phyloP scores from a whole-genome alignment of 805 yeast genomes.

The Candida boidinii region DNA sequence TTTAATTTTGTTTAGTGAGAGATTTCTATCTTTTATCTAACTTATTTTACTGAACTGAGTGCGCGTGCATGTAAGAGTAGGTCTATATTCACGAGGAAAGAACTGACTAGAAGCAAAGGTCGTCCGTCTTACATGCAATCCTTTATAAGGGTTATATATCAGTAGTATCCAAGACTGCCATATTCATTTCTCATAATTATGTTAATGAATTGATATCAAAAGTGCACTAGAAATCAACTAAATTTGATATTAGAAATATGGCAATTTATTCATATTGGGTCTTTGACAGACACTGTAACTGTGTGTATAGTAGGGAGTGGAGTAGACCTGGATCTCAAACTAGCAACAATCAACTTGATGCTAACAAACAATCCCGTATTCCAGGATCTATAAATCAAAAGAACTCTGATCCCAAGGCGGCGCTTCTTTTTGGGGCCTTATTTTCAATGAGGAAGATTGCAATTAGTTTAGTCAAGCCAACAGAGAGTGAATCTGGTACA shows the following conservation, averaged over 20 bases:
- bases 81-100: no score
- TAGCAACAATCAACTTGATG: not conserved
- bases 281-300: constrained; percentile 86
- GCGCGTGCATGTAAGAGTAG: no score
- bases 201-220: no score
- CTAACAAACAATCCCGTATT: constrained; percentile 3
- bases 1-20: no score
- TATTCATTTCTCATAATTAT: no score
- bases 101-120: no score
- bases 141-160: no score
- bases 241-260: constrained; percentile 34
- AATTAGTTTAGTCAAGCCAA: constrained; percentile 21
- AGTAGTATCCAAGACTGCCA: no score
- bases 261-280: constrained; percentile 81
- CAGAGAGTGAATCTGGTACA: constrained; percentile 4
- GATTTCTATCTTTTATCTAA: no score
- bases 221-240: no score
- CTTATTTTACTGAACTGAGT: no score
- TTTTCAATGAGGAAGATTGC: constrained; percentile 74
- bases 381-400: constrained; percentile 37
- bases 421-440: constrained; percentile 78
- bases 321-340: not conserved
- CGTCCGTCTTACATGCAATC: no score
- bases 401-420: constrained; percentile 62
- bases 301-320: constrained; percentile 79